Conservation (phyloP, 352 stramenopile genomes). For the Blastocystis sp. region DNA sequence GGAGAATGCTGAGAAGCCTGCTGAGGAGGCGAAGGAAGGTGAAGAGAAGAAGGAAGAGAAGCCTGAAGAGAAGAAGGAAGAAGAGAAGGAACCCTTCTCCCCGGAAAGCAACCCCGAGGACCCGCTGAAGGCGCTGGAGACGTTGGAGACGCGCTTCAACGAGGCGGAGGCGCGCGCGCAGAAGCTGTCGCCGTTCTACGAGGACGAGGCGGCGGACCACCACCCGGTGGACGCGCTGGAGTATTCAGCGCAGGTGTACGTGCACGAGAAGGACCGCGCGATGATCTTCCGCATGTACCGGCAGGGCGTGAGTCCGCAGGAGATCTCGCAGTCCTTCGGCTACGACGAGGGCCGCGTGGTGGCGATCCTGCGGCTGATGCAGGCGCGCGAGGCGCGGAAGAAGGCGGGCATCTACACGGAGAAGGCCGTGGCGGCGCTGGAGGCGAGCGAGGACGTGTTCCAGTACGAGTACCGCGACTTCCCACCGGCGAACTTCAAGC, state of each 20-base stretch:
- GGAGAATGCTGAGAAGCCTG: no score
- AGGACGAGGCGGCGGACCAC: neutral
- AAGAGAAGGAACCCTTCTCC: neutral
- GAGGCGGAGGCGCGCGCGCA: neutral
- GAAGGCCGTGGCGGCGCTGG: neutral
- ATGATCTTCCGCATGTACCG: slow-evolving; percentile 25
- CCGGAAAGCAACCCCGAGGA: neutral
- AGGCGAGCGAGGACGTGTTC: slow-evolving; percentile 20
- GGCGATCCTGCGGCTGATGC: slow-evolving; percentile 37
- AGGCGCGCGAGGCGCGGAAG: neutral
- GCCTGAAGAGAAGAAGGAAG: no score
- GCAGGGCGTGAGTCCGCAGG: slow-evolving; percentile 2
- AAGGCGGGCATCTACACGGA: neutral
- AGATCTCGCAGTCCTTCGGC: slow-evolving; percentile 22
- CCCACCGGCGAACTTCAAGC: neutral
- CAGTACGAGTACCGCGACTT: slow-evolving; percentile 45
- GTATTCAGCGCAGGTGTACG: slow-evolving; percentile 34
- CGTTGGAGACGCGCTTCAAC: neutral
- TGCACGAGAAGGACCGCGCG: slow-evolving; percentile 34
- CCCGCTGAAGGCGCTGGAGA: neutral
- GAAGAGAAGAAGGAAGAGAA: no score
- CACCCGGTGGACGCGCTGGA: slow-evolving; percentile 28
- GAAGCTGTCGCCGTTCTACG: neutral
- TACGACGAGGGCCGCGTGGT: slow-evolving; percentile 26
- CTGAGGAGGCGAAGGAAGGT: no score